Base-by-base conservation (phyloP, 352 stramenopile species). In the Globisporangium cederbergense region DNA sequence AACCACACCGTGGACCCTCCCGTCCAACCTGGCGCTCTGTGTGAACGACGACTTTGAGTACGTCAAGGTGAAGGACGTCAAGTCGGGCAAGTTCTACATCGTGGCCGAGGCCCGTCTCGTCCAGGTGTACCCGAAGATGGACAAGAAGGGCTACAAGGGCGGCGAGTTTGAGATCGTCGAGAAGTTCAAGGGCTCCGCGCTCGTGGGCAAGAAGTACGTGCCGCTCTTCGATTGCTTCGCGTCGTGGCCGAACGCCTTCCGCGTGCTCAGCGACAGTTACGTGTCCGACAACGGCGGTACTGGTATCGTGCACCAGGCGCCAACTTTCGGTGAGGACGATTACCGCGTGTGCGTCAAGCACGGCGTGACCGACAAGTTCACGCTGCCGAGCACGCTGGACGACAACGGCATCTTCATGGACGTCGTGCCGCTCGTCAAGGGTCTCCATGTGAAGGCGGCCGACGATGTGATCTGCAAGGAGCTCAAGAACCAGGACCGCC, bases 291-390 rank as follows among this genome's bases (percentile, higher is more conserved):
- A 98, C 67, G 89, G 93, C 73, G 83, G 98, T 72, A 99, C 96
- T 1, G 97, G 97, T 64, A 98, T 99, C 62, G 97, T 99, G 25
- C 97, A 99, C 80, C 96, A 99, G 74, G 96, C 98, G 8, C 97
- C 98, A 3, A 98, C 97, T 6, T 99, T 99, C 72, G 98, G 98
- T 86, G 98, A 99, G 74, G 98, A 99, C 74, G 98, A 99, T 98
- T 99, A 99, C 87, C 95, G 98, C 51, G 98, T 99, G 36, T 99
- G 98, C 68, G 77, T 99, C 49, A 93, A 89, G 42, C 79, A 99
- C 65, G 91, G 88, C 28, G 86, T 99, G 55, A 92, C 98, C 50
- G 79, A 93, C 56, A 99, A 99, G 78, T 97, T 97, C 56, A 81
- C 80, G 25, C 70, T 99, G 50, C 97, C 97, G 22, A 98, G 98